Conservation (phyloP, 2,329 filamentous ascomycete species). For the Trichoderma polysporum region DNA sequence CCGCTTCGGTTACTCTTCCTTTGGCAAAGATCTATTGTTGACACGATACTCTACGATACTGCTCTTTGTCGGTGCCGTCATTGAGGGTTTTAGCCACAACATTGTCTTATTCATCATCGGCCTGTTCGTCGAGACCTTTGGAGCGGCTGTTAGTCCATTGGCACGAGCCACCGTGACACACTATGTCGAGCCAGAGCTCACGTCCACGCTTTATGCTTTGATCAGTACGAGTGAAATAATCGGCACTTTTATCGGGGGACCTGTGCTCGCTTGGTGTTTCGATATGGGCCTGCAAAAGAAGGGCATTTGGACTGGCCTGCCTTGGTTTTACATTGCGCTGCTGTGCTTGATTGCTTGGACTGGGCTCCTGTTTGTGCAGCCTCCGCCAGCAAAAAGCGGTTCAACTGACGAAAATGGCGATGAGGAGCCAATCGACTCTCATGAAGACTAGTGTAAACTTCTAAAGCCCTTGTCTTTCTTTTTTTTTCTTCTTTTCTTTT, state of each 20-base stretch:
- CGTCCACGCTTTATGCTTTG: conserved; percentile 43
- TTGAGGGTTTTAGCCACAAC: conserved; percentile 37
- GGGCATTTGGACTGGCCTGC: conserved; percentile 40
- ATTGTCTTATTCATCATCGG: conserved; percentile 39
- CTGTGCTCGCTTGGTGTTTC: conserved; percentile 42
- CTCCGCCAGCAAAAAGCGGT: conserved; percentile 29
- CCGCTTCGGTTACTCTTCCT: conserved; percentile 36
- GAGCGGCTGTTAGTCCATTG: conserved; percentile 40
- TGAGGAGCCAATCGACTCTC: not conserved
- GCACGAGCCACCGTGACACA: conserved; percentile 42
- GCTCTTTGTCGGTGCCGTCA: conserved; percentile 34
- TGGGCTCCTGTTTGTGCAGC: conserved; percentile 35
- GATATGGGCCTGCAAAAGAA: conserved; percentile 37
- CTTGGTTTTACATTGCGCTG: conserved; percentile 41
- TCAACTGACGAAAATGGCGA: conserved; percentile 25
- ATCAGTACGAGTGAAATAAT: conserved; percentile 41
- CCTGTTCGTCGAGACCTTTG: conserved; percentile 39
- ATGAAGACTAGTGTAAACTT: conserved; percentile 1
- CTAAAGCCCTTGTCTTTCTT: not conserved
- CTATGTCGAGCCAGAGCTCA: conserved; percentile 39
- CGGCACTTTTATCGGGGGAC: conserved; percentile 42
- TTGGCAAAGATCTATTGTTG: conserved; percentile 40
- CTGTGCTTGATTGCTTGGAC: conserved; percentile 32
- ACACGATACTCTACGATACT: conserved; percentile 36
- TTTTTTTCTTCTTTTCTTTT: not conserved